phyloP scores from a whole-genome alignment of 2,329 filamentous ascomycete species.

The Xylariales sp. region DNA sequence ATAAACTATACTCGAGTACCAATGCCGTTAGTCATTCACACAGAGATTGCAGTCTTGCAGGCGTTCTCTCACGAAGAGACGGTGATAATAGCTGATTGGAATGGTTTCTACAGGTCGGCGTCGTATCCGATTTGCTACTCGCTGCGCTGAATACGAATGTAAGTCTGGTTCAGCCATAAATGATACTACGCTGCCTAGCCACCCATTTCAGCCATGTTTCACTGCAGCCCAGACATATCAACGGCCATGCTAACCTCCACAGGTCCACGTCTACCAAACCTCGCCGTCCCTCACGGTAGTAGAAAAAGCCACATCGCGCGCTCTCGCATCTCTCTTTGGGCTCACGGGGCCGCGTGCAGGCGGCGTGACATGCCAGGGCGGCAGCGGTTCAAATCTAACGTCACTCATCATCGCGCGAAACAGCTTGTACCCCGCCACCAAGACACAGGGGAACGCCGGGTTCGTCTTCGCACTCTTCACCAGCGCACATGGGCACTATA shows the following conservation, averaged over 20 bases:
- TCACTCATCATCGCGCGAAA: slow-evolving; percentile 84
- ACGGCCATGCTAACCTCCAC: slow-evolving; percentile 26
- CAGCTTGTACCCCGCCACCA: slow-evolving; percentile 82
- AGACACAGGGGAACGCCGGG: slow-evolving; percentile 74
- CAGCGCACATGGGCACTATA: slow-evolving; percentile 91
- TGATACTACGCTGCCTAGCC: not conserved
- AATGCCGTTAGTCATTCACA: slow-evolving; percentile 72
- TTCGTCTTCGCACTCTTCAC: slow-evolving; percentile 86
- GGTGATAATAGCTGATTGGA: slow-evolving; percentile 7
- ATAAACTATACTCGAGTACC: slow-evolving; percentile 93
- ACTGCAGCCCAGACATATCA: slow-evolving; percentile 49
- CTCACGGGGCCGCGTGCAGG: slow-evolving; percentile 75
- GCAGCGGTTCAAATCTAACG: slow-evolving; percentile 76
- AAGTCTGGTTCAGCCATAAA: slow-evolving; percentile 46
- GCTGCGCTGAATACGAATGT: slow-evolving; percentile 91
- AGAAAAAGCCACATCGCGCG: slow-evolving; percentile 82
- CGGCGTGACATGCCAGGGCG: slow-evolving; percentile 71
- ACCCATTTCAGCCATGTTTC: slow-evolving; percentile 17
- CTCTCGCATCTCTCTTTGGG: slow-evolving; percentile 81
- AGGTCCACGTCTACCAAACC: slow-evolving; percentile 92
- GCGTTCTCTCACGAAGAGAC: not conserved
- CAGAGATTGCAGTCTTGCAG: not conserved
- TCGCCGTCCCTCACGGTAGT: slow-evolving; percentile 88
- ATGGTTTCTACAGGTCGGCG: slow-evolving; percentile 69
- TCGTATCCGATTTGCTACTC: slow-evolving; percentile 86